Base-by-base conservation (phyloP, 306 rosid genomes). In the Castanea sativa region DNA sequence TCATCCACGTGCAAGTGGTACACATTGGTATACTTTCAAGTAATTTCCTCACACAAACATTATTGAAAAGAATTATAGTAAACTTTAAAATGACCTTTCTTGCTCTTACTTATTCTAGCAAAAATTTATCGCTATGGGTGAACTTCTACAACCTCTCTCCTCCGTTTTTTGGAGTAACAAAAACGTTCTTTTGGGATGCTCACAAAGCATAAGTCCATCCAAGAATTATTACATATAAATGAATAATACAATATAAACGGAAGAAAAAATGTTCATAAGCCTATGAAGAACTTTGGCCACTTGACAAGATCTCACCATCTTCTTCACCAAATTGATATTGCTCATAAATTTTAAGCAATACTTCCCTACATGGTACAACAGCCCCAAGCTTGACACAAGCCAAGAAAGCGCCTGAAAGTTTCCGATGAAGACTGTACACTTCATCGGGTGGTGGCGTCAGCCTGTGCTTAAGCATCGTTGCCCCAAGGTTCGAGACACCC, bases 391-490 rank as follows among this genome's bases (percentile, higher is more conserved):
- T 95, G 67, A 95, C 87, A 87, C 99, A 95, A 63, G 97, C 99
- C 87, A 92, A 81, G 80, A 95, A 95, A 65, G 98, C 93, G 57
- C 98, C 94, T 5, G 99, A 91, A 75, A 92, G 94, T 83, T 95
- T 92, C 77, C 98, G 94, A 77, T 95, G 99, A 71, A 95, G 96
- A 85, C 99, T 95, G 82, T 95, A 95, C 19, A 86, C 98, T 85
- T 93, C 98, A 77, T 95, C 97, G 0, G 96, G 98, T 25, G 99
- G 99, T 41, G 99, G 99, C 4, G 99, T 92, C 55, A 91, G 95
- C 82, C 99, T 89, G 88, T 95, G 97, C 79, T 84, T 89, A 71
- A 95, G 86, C 99, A 95, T 95, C 12, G 98, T 95, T 13, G 94
- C 89, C 53, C 99, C 94, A 38, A 95, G 98, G 88, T 86, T 92